Conservation (phyloP, 1,284 basidiomycete species). For the Sutorius eximius region DNA sequence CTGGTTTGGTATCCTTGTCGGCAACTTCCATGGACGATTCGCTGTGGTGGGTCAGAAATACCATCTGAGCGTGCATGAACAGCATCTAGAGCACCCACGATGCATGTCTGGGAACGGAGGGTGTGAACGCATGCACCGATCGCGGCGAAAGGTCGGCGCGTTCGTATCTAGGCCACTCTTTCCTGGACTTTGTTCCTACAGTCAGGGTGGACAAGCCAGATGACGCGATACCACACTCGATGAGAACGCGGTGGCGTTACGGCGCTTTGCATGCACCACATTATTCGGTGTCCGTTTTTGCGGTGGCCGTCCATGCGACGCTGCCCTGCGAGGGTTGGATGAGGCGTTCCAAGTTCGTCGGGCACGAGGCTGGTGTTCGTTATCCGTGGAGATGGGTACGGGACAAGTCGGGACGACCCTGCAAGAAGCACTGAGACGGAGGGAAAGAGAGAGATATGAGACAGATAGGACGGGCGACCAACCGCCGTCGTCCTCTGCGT, state of each 20-base stretch:
- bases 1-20: background rate
- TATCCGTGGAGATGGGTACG: background rate
- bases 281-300: background rate
- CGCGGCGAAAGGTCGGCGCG: background rate
- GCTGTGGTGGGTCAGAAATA: background rate
- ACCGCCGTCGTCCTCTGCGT: background rate
- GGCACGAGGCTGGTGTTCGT: constrained; percentile 8
- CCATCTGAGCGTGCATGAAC: background rate
- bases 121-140: constrained; percentile 3
- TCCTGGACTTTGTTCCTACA: constrained; percentile 6
- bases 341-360: constrained; percentile 1
- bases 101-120: constrained; percentile 8
- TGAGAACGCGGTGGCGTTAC: background rate
- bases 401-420: background rate
- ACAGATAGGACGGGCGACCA: background rate
- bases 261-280: background rate
- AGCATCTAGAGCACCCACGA: background rate
- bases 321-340: background rate
- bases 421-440: constrained; percentile 7
- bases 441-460: constrained; percentile 5
- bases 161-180: background rate
- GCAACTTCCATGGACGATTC: background rate
- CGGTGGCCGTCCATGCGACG: background rate
- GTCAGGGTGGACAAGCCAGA: constrained; percentile 5
- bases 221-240: background rate